A percentile compares a stretch with the other conserved stretches of the same genome.
Evolutionary conservation across 371 early-diverging fungal genomes (phyloP).

Genomic region (Fennellomyces sp.): DNA sequence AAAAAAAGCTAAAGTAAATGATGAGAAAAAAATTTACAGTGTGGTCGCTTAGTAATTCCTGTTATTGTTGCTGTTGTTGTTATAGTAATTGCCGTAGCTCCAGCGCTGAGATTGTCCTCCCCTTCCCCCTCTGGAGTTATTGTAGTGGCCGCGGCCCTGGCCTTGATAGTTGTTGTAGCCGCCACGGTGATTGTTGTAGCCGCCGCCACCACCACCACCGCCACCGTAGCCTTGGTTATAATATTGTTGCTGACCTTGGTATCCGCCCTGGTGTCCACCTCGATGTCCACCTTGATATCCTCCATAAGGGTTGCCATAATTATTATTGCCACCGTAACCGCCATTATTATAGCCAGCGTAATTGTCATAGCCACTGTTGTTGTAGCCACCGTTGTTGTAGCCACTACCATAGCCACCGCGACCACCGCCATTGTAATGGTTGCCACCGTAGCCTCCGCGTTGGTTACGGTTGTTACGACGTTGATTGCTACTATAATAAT

Average conservation of each 20-base stretch:
- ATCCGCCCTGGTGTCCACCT: neutral
- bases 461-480: slow-evolving; percentile 1
- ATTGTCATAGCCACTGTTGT: slow-evolving; percentile 7
- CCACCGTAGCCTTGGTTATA: neutral
- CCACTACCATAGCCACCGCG: slow-evolving; percentile 7
- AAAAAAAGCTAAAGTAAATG: neutral
- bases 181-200: neutral
- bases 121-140: neutral
- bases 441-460: slow-evolving; percentile 8
- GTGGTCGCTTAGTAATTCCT: too few relatives aligned
- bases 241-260: slow-evolving; percentile 1
- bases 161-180: neutral
- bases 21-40: neutral
- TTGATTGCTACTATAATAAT: neutral
- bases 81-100: slow-evolving; percentile 2
- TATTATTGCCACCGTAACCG: neutral
- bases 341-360: slow-evolving; percentile 9
- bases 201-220: neutral
- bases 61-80: neutral
- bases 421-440: slow-evolving; percentile 3
- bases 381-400: slow-evolving; percentile 12
- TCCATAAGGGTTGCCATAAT: neutral
- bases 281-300: neutral
- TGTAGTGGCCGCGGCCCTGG: neutral
- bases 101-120: neutral